A percentile compares a stretch with the other conserved stretches of the same genome.
Evolutionary conservation across 225 moss, liverwort and hornwort species (phyloP).

Genomic region (Bryum argenteum): DNA sequence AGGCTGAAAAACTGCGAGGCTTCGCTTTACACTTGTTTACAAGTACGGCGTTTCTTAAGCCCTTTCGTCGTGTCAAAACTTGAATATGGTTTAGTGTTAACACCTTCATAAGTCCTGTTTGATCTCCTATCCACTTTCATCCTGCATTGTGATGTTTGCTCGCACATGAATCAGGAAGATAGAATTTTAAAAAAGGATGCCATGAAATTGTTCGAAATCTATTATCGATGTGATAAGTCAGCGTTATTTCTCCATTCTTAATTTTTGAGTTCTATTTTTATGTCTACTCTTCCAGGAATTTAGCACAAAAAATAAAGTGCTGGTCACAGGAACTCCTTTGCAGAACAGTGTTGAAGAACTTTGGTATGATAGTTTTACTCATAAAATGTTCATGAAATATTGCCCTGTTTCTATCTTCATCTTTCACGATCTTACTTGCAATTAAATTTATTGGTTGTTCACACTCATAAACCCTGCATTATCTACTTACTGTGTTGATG

Average conservation of each 20-base stretch:
- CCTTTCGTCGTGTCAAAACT: not conserved
- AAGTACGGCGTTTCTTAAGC: conserved; percentile 51
- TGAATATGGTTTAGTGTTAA: not conserved
- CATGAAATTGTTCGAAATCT: not conserved
- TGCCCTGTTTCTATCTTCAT: not conserved
- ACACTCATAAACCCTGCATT: too few relatives aligned
- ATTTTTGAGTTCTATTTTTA: conserved; percentile 19
- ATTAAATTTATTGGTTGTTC: not conserved
- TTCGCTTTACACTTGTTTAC: conserved; percentile 85
- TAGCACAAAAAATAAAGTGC: conserved; percentile 94
- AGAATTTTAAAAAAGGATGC: not conserved
- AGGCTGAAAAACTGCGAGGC: conserved; percentile 99
- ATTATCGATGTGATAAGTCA: not conserved
- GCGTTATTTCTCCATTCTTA: not conserved
- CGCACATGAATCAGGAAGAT: conserved; percentile 10
- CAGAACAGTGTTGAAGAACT: conserved; percentile 99
- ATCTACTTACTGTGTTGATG: not conserved
- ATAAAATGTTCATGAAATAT: not conserved
- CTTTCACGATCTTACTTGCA: conserved; percentile 4
- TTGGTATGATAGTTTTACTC: conserved; percentile 59
- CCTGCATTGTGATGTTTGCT: not conserved
- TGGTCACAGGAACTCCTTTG: conserved; percentile 97
- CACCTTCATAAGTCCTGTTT: conserved; percentile 3
- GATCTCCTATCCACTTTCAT: not conserved
- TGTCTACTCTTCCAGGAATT: conserved; percentile 66